phyloP scores from a whole-genome alignment of 345 rosid species.

The Pelargonium nanum region DNA sequence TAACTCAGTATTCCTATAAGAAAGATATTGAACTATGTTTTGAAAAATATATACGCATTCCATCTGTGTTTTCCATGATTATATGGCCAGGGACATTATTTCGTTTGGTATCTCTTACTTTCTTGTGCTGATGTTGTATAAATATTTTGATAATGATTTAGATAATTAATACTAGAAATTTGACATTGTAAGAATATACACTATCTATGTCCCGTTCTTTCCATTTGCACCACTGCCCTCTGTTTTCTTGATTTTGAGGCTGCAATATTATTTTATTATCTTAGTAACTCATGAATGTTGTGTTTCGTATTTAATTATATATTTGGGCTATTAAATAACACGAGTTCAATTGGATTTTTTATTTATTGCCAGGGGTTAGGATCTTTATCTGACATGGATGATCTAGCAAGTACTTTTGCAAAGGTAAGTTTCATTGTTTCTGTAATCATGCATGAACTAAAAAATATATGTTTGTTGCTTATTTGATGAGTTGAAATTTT shows the following conservation, averaged over 20 bases:
- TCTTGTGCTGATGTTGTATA: too few species aligned
- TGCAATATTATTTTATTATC: too few species aligned
- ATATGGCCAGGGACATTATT: too few species aligned
- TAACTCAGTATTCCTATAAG: not conserved
- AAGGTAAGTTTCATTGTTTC: conserved; percentile 42
- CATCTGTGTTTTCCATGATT: not conserved
- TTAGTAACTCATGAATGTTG: not conserved
- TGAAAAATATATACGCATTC: too few species aligned
- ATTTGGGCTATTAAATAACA: not conserved
- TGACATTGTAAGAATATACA: not conserved
- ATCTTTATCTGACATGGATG: conserved; percentile 81
- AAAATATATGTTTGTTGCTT: not conserved
- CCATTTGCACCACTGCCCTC: not conserved
- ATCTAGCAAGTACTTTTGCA: conserved; percentile 80
- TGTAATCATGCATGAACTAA: not conserved
- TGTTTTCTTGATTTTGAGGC: too few species aligned
- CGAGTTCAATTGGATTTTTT: conserved; percentile 32
- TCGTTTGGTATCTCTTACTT: too few species aligned
- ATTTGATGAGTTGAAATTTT: not conserved
- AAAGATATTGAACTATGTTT: too few species aligned
- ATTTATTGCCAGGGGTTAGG: conserved; percentile 42
- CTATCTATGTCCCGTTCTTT: not conserved
- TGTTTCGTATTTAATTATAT: not conserved
- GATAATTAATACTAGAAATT: too few species aligned
- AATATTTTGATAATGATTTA: too few species aligned